Evolutionary conservation across 495 filamentous ascomycete genomes (phyloP).

Genomic region (Penicillium cinerascens): DNA sequence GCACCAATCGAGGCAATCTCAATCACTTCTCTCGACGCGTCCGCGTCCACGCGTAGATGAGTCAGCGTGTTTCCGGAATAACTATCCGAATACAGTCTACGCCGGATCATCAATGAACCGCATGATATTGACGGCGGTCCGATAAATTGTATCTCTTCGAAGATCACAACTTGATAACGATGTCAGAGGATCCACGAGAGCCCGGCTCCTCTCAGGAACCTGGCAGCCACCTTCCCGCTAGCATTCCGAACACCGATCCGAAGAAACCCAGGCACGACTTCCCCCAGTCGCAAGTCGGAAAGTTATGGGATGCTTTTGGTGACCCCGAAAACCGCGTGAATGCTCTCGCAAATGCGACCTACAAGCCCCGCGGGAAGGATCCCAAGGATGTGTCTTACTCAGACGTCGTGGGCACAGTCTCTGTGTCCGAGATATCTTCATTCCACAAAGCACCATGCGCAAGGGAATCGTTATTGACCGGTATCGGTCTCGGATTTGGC

Average conservation of each 20-base stretch:
- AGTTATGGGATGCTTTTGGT: conserved; percentile 51
- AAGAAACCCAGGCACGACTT: conserved; percentile 40
- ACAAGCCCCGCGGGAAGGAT: conserved; percentile 47
- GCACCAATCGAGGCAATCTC: conserved; percentile 24
- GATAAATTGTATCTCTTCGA: not conserved
- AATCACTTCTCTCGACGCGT: conserved; percentile 32
- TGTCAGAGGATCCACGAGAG: conserved; percentile 57
- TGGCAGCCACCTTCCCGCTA: conserved; percentile 17
- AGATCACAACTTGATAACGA: conserved; percentile 23
- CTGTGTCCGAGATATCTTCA: conserved; percentile 62
- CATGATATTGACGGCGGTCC: conserved; percentile 3
- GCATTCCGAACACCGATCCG: conserved; percentile 19
- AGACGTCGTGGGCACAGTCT: conserved; percentile 65
- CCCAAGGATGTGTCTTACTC: conserved; percentile 48
- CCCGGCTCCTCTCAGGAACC: conserved; percentile 10
- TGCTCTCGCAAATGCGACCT: conserved; percentile 39
- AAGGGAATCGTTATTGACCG: conserved; percentile 74
- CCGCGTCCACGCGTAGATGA: conserved; percentile 34
- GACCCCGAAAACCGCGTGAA: conserved; percentile 50
- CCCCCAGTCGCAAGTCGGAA: conserved; percentile 46
- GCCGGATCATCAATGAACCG: not conserved
- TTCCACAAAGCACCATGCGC: conserved; percentile 81
- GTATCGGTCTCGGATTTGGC: conserved; percentile 73
- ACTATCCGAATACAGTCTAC: conserved; percentile 18
- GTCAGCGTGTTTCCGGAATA: conserved; percentile 27